Conservation (phyloP, 169 alveolate genomes). For the Sarcocystis neurona region DNA sequence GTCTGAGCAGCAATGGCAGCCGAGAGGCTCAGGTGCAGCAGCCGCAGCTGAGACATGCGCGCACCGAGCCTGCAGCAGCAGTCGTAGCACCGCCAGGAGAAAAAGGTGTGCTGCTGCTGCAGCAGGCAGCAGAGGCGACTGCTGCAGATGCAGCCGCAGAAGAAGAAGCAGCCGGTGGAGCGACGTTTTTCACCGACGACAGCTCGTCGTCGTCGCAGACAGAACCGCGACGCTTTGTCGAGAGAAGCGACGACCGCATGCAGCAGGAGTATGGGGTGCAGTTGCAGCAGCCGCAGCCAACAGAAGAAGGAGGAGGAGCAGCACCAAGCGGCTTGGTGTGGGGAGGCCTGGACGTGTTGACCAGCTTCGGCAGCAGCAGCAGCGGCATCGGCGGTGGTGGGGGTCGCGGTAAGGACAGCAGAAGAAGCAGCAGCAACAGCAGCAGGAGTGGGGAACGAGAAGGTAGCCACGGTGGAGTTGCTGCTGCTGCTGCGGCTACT, state of each 20-base stretch:
- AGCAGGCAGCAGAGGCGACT: no score
- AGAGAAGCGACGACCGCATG: neutral
- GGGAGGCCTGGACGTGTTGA: neutral
- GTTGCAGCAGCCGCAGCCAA: slow-evolving; percentile 22
- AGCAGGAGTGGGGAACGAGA: neutral
- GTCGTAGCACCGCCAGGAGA: no score
- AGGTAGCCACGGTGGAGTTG: neutral
- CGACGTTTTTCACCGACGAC: neutral
- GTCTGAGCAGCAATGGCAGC: no score
- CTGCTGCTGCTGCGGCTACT: neutral
- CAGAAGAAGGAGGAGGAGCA: neutral
- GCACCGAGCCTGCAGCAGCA: no score
- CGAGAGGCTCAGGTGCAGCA: no score
- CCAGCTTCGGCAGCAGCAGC: slow-evolving; percentile 15
- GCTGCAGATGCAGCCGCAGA: slow-evolving; percentile 43
- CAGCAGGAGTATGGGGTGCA: neutral
- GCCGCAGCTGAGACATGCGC: no score
- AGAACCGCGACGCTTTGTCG: neutral
- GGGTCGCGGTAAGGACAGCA: no score
- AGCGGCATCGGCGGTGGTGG: slow-evolving; percentile 25
- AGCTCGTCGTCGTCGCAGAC: neutral
- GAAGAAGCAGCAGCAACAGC: slow-evolving; percentile 22
- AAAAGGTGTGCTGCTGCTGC: no score
- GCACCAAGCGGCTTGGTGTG: neutral
- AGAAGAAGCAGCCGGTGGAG: neutral